Percentiles rank a stretch among this genome's conserved stretches.
These are phyloP conservation scores for Cairneyella variabilis DNA, from an alignment of 495 filamentous ascomycete species.

Conservation along the genomic window DNA sequence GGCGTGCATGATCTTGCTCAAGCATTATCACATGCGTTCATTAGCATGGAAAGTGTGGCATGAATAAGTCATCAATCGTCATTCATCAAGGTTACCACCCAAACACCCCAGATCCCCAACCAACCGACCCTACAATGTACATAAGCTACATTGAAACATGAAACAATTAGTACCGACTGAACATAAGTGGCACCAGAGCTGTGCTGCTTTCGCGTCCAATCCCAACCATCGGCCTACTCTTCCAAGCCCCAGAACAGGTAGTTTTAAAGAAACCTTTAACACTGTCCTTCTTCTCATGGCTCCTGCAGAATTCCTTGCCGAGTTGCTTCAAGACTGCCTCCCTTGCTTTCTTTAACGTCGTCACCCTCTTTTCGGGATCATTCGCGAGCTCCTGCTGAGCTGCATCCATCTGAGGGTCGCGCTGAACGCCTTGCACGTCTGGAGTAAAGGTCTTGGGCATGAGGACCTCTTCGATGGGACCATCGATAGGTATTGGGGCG, in stretches of 20 bases:
- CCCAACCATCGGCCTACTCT: constrained; percentile 34
- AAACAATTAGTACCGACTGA: constrained; percentile 35
- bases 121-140: constrained; percentile 3
- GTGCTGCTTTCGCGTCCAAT: constrained; percentile 34
- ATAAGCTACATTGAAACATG: not conserved
- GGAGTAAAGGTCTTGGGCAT: constrained; percentile 29
- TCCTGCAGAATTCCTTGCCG: constrained; percentile 24
- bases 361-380: constrained; percentile 24
- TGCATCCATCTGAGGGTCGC: constrained; percentile 18
- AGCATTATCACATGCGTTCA: no score
- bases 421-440: constrained; percentile 26
- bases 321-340: constrained; percentile 28
- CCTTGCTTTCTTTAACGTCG: constrained; percentile 23
- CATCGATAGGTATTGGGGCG: constrained; percentile 41
- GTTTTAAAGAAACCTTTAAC: constrained; percentile 27
- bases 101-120: no score
- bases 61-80: no score
- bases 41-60: no score
- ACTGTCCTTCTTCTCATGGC: constrained; percentile 15
- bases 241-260: constrained; percentile 34
- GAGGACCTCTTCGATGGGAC: constrained; percentile 41
- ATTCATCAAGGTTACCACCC: no score
- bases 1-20: constrained; percentile 18
- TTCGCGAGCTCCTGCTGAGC: constrained; percentile 24
- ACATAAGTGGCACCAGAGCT: constrained; percentile 46